phyloP scores from a whole-genome alignment of 2,329 filamentous ascomycete genomes.

The Neofusicoccum sp. region DNA sequence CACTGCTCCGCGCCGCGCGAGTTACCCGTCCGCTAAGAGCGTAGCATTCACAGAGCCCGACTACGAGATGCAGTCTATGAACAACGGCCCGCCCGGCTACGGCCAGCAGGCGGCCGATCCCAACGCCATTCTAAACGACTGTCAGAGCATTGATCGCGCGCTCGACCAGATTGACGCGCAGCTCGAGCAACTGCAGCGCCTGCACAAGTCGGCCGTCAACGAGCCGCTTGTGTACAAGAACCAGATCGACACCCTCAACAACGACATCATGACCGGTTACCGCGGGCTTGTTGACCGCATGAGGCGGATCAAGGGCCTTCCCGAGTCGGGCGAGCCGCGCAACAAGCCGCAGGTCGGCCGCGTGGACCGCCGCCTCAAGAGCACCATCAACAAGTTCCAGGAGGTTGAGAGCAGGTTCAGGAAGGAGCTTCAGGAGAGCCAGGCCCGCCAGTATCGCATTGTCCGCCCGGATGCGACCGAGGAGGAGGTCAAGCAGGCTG shows the following conservation, averaged over 20 bases:
- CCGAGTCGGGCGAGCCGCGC: constrained; percentile 68
- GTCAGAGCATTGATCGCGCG: constrained; percentile 72
- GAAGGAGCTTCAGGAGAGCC: constrained; percentile 76
- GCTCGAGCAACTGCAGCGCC: constrained; percentile 67
- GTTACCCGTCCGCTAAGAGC: constrained; percentile 34
- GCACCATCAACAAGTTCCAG: constrained; percentile 79
- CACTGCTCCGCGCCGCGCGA: constrained; percentile 25
- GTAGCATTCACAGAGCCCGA: constrained; percentile 32
- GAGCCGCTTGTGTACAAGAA: constrained; percentile 72
- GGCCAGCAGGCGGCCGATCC: constrained; percentile 48
- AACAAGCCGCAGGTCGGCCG: constrained; percentile 80
- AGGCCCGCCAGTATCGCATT: constrained; percentile 87
- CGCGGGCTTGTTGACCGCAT: constrained; percentile 75
- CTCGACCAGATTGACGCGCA: constrained; percentile 73
- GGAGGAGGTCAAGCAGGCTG: constrained; percentile 72
- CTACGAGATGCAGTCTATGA: constrained; percentile 70
- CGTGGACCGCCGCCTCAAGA: constrained; percentile 75
- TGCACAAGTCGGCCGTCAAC: constrained; percentile 70
- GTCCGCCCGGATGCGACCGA: constrained; percentile 79
- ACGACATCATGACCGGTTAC: constrained; percentile 81
- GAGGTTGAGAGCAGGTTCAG: constrained; percentile 76
- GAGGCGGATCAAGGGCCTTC: constrained; percentile 77
- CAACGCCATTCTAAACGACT: constrained; percentile 81
- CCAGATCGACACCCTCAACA: constrained; percentile 68
- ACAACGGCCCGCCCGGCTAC: constrained; percentile 53